A percentile compares a stretch with the other conserved stretches of the same genome.
These are phyloP conservation scores for Amylocystis lapponica DNA, from an alignment of 768 basidiomycete species.

Conservation along the genomic window DNA sequence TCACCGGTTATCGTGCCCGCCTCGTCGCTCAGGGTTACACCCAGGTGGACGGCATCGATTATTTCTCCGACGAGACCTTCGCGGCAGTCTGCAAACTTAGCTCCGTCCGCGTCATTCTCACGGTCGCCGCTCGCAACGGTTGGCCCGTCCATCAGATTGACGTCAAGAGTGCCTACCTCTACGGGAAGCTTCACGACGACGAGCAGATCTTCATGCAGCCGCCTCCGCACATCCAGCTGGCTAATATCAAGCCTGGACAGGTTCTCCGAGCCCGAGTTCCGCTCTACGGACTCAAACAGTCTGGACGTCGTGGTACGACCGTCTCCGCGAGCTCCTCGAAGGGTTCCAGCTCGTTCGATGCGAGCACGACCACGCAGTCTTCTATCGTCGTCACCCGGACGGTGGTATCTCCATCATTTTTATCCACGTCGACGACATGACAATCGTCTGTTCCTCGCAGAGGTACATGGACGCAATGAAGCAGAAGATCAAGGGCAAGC, in stretches of 20 bases:
- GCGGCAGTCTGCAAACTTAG: constrained; percentile 24
- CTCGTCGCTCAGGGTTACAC: constrained; percentile 28
- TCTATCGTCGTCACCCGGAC: not conserved
- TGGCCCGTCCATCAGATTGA: constrained; percentile 29
- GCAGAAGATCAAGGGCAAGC: not conserved
- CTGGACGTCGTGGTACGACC: constrained; percentile 17
- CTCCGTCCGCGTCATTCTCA: constrained; percentile 11
- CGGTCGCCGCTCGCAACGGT: constrained; percentile 7
- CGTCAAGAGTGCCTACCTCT: constrained; percentile 28
- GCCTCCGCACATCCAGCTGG: constrained; percentile 3
- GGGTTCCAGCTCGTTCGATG: constrained; percentile 6
- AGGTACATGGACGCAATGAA: not conserved
- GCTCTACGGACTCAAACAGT: constrained; percentile 26
- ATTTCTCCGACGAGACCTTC: constrained; percentile 24
- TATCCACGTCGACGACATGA: constrained; percentile 7
- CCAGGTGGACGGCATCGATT: constrained; percentile 25
- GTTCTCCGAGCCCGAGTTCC: constrained; percentile 11
- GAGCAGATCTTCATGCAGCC: constrained; percentile 10
- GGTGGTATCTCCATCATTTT: not conserved
- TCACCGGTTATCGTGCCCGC: constrained; percentile 17
- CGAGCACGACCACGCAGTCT: constrained; percentile 10
- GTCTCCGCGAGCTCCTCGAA: constrained; percentile 1
- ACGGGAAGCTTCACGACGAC: constrained; percentile 9
- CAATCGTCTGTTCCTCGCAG: not conserved
- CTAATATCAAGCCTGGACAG: constrained; percentile 1